Conservation (phyloP, 2,329 filamentous ascomycete species). For the Fusarium circinatum region DNA sequence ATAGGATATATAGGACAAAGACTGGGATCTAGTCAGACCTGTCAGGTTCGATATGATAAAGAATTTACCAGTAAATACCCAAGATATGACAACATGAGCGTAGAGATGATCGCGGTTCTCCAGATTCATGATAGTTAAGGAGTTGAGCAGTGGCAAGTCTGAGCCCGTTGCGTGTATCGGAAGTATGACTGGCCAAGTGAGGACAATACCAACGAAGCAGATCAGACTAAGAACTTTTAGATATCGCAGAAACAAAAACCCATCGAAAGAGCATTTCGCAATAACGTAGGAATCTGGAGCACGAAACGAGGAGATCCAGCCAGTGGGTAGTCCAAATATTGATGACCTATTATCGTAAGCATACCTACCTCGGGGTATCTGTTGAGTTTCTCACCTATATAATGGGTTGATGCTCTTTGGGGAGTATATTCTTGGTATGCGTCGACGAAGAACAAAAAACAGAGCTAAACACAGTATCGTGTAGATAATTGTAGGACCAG, state of each 20-base stretch:
- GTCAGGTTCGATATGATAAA: accelerated
- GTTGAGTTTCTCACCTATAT: background rate
- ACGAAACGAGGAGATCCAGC: background rate
- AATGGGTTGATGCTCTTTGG: background rate
- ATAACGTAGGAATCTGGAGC: background rate
- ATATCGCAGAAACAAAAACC: background rate
- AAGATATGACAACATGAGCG: background rate
- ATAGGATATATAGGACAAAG: accelerated
- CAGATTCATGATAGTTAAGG: background rate
- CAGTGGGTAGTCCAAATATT: accelerated
- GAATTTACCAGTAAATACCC: background rate
- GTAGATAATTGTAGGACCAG: background rate
- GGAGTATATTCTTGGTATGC: background rate
- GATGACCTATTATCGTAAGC: background rate
- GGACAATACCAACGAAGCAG: background rate
- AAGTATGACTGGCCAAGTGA: background rate
- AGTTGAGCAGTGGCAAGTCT: background rate
- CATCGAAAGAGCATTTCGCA: background rate
- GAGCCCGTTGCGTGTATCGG: background rate
- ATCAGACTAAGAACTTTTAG: background rate
- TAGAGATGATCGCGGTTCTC: accelerated
- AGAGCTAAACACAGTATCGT: background rate
- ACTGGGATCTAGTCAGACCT: accelerated
- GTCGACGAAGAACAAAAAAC: background rate
- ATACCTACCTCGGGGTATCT: accelerated